Evolutionary conservation across 2,329 filamentous ascomycete genomes (phyloP), one percentile per base, ranked within the genome.

Genomic region (Neospermospora avenae): DNA sequence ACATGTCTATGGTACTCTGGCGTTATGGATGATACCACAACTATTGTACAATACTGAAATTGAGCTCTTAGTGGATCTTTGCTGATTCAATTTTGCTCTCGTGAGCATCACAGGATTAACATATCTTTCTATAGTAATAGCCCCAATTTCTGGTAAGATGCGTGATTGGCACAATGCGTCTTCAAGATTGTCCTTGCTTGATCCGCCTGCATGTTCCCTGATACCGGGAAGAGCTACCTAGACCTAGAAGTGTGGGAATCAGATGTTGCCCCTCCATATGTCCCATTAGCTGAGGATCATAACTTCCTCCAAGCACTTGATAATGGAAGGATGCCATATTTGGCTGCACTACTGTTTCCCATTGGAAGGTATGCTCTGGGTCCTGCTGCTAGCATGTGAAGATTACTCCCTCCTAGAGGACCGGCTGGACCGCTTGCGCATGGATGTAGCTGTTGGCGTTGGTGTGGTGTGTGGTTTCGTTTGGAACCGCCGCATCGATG

Each of bases 401-500:
- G 52, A 57, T 60, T 48, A 44, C 44, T 49, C 20, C 35, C 44
- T 49, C 20, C 35, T 20, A 37, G n/a, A 14, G 28, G 48, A 51
- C 48, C 18, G 45, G 16, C 7, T 42, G 24, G 13, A 18, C 25
- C 31, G 18, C 31, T 35, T 35, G 31, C 48, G 25, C 18, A 28
- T 18, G n/a, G 6, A 39, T 5, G 28, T 31, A 31, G 28, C 28
- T 31, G 28, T 34, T 49, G 48, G 37, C 48, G 31, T 37, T 51
- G 46, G 28, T 49, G 25, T 25, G 13, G 22, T 22, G 42, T 10
- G 42, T 13, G 6, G 25, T 34, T 49, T 11, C 16, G 28, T n/a
- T 11, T 16, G 11, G 28, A 31, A 10, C 28, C 58, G 62, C 59
- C 62, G 62, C 62, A 60, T 24, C 60, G 49, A 65, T 63, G 60